Evolutionary conservation across 2,329 filamentous ascomycete genomes (phyloP), one percentile per base, ranked within the genome.

Genomic region (Fonsecaea erecta): DNA sequence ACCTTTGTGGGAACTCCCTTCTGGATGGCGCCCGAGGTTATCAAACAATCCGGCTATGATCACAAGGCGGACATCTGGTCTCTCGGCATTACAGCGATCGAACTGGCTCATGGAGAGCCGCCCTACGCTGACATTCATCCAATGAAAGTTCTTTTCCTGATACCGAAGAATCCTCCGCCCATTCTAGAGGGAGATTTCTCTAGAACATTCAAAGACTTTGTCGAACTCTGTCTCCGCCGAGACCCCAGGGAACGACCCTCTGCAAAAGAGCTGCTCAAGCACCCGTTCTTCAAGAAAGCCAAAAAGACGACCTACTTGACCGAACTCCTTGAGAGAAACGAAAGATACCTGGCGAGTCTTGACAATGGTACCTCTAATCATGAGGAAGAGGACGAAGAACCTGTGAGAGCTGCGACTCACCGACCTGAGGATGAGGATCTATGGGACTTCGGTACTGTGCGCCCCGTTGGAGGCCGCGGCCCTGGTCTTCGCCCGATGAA

Each of bases 11-110:
- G 95, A 35, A 98, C 94, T 0, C 94, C 95, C 1, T 99, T 98
- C 77, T 99, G 95, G 95, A 99, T 99, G 94, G 94, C 95, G 2
- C 94, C 94, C 11, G 94, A 99, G 79, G 94, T 98, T 62, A 99
- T 99, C 78, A 97, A 97, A 80, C 94, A 99, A 77, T 96, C 93
- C 64, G 94, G 94, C 55, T 97, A 98, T 81, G 94, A 97, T 77
- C 92, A 96, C 80, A 97, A 97, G 80, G 94, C 94, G 52, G 94
- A 98, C 75, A 97, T 98, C 64, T 98, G 94, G 94, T 97, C 94
- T 1, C 82, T 97, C 18, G 94, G 94, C 43, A 97, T 97, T 75
- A 97, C 94, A 0, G 93, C 94, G 1, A 85, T 98, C 48, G 94
- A 97, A 77, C 79, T 98, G 69, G 94, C 94, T 61, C 90, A 92